phyloP scores from a whole-genome alignment of 2,329 filamentous ascomycete genomes.

The Dactylellina parvicollis region DNA sequence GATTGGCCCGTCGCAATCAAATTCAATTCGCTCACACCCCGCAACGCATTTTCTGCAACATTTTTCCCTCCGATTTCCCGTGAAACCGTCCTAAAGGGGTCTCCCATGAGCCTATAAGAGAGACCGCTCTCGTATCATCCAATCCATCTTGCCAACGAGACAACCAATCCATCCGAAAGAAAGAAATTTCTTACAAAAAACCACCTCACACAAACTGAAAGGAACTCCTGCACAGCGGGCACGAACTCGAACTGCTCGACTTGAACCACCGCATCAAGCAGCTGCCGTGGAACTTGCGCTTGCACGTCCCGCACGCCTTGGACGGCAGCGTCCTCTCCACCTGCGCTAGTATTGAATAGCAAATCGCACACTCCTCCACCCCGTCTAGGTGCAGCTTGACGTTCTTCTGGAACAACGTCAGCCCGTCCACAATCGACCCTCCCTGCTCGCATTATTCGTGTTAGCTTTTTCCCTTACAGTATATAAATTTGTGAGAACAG shows the following conservation, averaged over 20 bases:
- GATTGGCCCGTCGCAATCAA: too few relatives aligned
- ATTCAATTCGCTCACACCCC: too few relatives aligned
- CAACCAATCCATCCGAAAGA: too few relatives aligned
- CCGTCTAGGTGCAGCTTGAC: slow-evolving; percentile 88
- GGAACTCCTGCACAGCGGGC: slow-evolving; percentile 89
- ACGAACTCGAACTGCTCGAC: slow-evolving; percentile 88
- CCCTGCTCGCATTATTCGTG: slow-evolving; percentile 65
- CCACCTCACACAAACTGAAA: slow-evolving; percentile 65
- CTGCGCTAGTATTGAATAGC: slow-evolving; percentile 89
- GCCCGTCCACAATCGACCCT: slow-evolving; percentile 84
- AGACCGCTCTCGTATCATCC: too few relatives aligned
- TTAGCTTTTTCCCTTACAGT: slow-evolving; percentile 16
- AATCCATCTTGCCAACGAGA: too few relatives aligned
- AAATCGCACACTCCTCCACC: slow-evolving; percentile 94
- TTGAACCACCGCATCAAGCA: slow-evolving; percentile 98
- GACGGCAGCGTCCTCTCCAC: slow-evolving; percentile 85
- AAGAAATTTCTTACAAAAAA: too few relatives aligned
- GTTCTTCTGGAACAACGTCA: slow-evolving; percentile 85
- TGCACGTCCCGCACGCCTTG: slow-evolving; percentile 90
- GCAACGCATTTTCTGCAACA: slow-evolving; percentile 27
- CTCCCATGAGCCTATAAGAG: too few relatives aligned
- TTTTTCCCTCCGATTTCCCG: too few relatives aligned
- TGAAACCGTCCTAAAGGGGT: too few relatives aligned
- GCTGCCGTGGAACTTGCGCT: slow-evolving; percentile 87
- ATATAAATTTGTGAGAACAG: slow-evolving; percentile 14